phyloP scores from a whole-genome alignment of 495 filamentous ascomycete genomes.

The Niebla homalea region DNA sequence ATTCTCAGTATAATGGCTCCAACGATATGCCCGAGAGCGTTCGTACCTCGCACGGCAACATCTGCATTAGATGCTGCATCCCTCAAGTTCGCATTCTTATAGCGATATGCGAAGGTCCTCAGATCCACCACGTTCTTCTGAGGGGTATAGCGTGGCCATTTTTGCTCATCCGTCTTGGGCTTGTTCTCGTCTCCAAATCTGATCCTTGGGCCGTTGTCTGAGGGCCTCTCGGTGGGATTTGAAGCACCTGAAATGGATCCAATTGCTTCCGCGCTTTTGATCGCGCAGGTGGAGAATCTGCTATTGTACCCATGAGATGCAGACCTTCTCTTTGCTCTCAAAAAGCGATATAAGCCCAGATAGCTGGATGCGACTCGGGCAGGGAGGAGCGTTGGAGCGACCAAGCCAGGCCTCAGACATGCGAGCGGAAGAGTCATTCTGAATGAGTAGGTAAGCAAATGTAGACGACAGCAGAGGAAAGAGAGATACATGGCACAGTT shows the following conservation, averaged over 20 bases:
- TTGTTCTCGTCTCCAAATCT: not conserved
- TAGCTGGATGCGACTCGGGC: conserved; percentile 20
- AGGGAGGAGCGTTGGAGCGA: not conserved
- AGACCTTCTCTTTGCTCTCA: conserved; percentile 7
- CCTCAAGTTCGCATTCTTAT: conserved; percentile 15
- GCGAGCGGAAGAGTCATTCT: not conserved
- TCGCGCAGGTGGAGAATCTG: not conserved
- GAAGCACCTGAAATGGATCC: not conserved
- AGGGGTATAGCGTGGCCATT: conserved; percentile 7
- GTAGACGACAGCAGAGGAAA: no score
- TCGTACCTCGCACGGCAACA: conserved; percentile 30
- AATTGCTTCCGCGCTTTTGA: not conserved
- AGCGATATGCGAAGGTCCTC: conserved; percentile 16
- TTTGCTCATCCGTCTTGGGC: conserved; percentile 14
- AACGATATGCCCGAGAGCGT: not conserved
- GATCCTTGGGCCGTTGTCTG: not conserved
- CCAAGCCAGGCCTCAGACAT: not conserved
- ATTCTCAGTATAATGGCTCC: conserved; percentile 6
- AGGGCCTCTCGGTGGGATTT: not conserved
- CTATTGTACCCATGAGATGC: no score
- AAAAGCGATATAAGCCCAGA: conserved; percentile 31
- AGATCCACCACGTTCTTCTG: conserved; percentile 11
- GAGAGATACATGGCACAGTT: not conserved
- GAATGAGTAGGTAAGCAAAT: not conserved
- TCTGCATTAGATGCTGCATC: conserved; percentile 19